A percentile compares a stretch with the other conserved stretches of the same genome.
Evolutionary conservation across 1,139 yeast species (phyloP).

Genomic region (Zygosaccharomyces pseudobailii): DNA sequence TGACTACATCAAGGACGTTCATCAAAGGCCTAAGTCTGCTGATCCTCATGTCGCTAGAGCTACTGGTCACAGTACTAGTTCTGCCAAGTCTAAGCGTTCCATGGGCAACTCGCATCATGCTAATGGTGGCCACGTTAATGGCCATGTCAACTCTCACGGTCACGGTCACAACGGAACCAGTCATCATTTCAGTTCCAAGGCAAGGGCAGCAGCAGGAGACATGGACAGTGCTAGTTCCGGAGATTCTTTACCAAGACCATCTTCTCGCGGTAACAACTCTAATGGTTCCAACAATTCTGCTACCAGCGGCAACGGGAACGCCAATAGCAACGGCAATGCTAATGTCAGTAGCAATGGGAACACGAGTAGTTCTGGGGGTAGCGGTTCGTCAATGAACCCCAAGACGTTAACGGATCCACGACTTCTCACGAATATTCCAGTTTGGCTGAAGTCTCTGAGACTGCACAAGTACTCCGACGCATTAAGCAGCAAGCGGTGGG

Average conservation of each 20-base stretch:
- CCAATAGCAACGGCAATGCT: slow-evolving; percentile 6
- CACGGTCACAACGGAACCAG: background rate
- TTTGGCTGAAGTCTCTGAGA: slow-evolving; percentile 85
- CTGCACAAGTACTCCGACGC: slow-evolving; percentile 91
- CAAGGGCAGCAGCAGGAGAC: slow-evolving; percentile 3
- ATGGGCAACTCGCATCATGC: slow-evolving; percentile 3
- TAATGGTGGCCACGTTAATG: slow-evolving; percentile 2
- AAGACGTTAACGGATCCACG: slow-evolving; percentile 60
- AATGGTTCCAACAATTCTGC: slow-evolving; percentile 12
- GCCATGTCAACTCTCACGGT: slow-evolving; percentile 8
- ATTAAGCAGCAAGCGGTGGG: slow-evolving; percentile 72
- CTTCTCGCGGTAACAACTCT: slow-evolving; percentile 4
- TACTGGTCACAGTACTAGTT: slow-evolving; percentile 8
- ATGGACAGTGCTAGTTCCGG: slow-evolving; percentile 3
- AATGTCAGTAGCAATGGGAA: background rate
- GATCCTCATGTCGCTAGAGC: slow-evolving; percentile 34
- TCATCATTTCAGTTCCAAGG: slow-evolving; percentile 1
- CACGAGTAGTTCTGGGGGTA: slow-evolving; percentile 5
- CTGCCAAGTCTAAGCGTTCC: background rate
- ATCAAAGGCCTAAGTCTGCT: slow-evolving; percentile 41
- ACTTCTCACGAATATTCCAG: slow-evolving; percentile 73
- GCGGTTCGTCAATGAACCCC: slow-evolving; percentile 48
- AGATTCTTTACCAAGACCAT: slow-evolving; percentile 2
- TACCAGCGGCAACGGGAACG: slow-evolving; percentile 7
- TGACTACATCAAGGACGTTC: slow-evolving; percentile 25